Conservation (phyloP, 192 early-diverging fungal species). For the Coemansia sp. region DNA sequence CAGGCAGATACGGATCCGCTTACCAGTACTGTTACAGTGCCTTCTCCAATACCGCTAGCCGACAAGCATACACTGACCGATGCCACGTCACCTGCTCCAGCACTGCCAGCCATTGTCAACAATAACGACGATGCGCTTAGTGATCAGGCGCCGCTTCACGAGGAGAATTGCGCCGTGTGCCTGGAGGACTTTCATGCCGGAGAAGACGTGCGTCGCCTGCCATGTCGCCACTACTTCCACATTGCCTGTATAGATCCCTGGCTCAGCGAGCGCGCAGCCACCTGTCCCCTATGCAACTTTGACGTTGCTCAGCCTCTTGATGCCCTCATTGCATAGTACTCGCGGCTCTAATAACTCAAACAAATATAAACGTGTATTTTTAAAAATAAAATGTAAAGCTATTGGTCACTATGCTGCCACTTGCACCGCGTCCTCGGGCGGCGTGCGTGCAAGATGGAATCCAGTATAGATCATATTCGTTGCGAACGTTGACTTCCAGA, state of each 20-base stretch:
- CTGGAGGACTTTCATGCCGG: conserved; percentile 45
- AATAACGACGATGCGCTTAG: background rate
- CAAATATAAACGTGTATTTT: background rate
- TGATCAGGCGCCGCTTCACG: conserved; percentile 21
- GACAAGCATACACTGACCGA: background rate
- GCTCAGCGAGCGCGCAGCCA: conserved; percentile 32
- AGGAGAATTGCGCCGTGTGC: conserved; percentile 54
- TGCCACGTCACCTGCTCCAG: conserved; percentile 3
- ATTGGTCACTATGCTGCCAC: background rate
- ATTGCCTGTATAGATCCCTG: conserved; percentile 50
- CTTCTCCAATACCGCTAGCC: background rate
- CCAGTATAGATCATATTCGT: background rate
- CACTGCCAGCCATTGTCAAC: background rate
- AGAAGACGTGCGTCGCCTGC: conserved; percentile 45
- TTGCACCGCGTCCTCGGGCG: conserved; percentile 11
- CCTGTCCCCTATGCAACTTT: conserved; percentile 54
- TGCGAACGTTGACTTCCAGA: conserved; percentile 21
- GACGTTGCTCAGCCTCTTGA: conserved; percentile 18
- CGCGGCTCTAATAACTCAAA: background rate
- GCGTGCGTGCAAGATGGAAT: conserved; percentile 6
- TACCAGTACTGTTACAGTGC: background rate
- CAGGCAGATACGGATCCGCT: background rate
- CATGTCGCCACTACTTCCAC: conserved; percentile 52
- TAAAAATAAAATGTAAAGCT: background rate
- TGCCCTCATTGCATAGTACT: background rate